phyloP scores from a whole-genome alignment of 345 rosid genomes.

The Citrus hindsii region DNA sequence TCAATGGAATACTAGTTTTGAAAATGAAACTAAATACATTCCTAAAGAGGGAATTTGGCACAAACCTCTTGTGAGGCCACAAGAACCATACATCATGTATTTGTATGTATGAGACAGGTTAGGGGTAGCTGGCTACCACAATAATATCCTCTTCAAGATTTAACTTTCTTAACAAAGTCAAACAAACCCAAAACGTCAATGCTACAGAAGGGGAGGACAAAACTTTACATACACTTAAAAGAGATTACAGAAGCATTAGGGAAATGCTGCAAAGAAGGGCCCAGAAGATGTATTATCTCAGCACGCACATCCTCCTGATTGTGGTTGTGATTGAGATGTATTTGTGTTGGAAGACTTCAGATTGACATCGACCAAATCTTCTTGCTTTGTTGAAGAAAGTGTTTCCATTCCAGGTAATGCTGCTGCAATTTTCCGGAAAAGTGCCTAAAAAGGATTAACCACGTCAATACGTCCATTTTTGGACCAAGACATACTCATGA shows the following conservation, averaged over 20 bases:
- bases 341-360: slow-evolving; percentile 74
- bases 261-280: neutral
- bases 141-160: slow-evolving; percentile 16
- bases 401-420: slow-evolving; percentile 97
- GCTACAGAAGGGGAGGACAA: slow-evolving; percentile 20
- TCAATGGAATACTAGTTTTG: neutral
- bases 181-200: slow-evolving; percentile 19
- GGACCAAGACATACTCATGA: neutral
- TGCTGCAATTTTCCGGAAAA: slow-evolving; percentile 86
- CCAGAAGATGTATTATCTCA: slow-evolving; percentile 19
- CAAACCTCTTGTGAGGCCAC: slow-evolving; percentile 7
- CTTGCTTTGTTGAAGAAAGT: slow-evolving; percentile 83
- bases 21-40: slow-evolving; percentile 4
- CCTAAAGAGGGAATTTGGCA: slow-evolving; percentile 16
- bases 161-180: neutral
- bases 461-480: neutral
- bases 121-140: slow-evolving; percentile 26
- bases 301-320: slow-evolving; percentile 82
- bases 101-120: slow-evolving; percentile 15
- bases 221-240: slow-evolving; percentile 27
- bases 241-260: neutral
- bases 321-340: slow-evolving; percentile 57
- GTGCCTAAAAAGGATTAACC: slow-evolving; percentile 41
- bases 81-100: slow-evolving; percentile 6
- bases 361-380: slow-evolving; percentile 93